Evolutionary conservation across 1,284 basidiomycete species (phyloP).

Genomic region (Austropuccinia psidii): DNA sequence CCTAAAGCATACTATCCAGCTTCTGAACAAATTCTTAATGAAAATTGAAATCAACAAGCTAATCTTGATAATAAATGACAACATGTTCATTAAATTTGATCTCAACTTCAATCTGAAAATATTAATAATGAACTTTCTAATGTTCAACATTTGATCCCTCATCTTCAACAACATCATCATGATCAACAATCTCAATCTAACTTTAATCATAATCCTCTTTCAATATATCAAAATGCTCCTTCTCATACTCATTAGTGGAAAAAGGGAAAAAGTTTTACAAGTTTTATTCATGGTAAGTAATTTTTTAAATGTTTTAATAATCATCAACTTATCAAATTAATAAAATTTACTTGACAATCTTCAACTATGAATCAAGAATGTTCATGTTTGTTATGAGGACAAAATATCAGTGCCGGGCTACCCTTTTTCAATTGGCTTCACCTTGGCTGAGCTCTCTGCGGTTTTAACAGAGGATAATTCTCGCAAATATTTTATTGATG

Average conservation of each 20-base stretch:
- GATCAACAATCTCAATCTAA: too few species aligned
- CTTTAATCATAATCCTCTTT: not conserved
- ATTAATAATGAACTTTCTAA: not conserved
- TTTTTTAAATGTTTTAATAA: not conserved
- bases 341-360: not conserved
- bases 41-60: not conserved
- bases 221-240: not conserved
- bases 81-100: not conserved
- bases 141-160: not conserved
- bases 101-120: constrained; percentile 12
- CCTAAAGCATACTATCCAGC: not conserved
- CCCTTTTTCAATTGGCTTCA: too few species aligned
- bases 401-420: too few species aligned
- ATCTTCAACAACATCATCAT: constrained; percentile 21
- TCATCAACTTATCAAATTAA: not conserved
- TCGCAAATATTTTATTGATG: too few species aligned
- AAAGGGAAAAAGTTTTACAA: constrained; percentile 1
- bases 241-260: not conserved
- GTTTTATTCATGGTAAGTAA: constrained; percentile 19
- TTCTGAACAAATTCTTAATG: not conserved
- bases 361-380: too few species aligned
- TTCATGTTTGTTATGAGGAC: too few species aligned
- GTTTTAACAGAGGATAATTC: too few species aligned
- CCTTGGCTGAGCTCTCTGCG: too few species aligned
- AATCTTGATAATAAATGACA: not conserved